phyloP scores from a whole-genome alignment of 495 filamentous ascomycete genomes.

The Xylaria bambusicola region DNA sequence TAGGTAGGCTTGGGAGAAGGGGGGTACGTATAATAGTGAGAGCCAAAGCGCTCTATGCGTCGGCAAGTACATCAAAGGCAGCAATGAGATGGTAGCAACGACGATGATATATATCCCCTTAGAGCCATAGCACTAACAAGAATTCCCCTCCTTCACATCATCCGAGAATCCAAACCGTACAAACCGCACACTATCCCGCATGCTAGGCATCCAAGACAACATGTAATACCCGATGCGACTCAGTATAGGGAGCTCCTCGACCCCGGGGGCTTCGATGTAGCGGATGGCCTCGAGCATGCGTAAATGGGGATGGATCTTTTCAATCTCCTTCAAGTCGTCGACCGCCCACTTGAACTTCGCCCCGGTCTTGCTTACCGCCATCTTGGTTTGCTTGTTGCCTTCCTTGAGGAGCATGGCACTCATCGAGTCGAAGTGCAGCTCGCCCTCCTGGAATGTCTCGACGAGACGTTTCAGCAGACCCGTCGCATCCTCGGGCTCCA shows the following conservation, averaged over 20 bases:
- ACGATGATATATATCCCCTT: too few relatives aligned
- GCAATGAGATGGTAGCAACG: too few relatives aligned
- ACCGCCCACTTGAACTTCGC: slow-evolving; percentile 16
- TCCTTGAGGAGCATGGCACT: not conserved
- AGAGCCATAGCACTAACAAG: too few relatives aligned
- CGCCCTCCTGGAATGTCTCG: slow-evolving; percentile 7
- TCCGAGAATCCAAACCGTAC: slow-evolving; percentile 10
- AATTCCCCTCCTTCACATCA: not conserved
- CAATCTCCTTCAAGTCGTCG: slow-evolving; percentile 11
- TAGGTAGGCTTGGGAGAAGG: too few relatives aligned
- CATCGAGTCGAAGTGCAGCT: slow-evolving; percentile 20
- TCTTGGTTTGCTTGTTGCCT: not conserved
- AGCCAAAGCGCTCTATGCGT: too few relatives aligned
- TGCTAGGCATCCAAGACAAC: slow-evolving; percentile 11
- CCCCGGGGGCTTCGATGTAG: slow-evolving; percentile 6
- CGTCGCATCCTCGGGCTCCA: slow-evolving; percentile 5
- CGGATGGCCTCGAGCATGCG: slow-evolving; percentile 7
- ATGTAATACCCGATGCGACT: slow-evolving; percentile 12
- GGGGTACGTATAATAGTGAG: too few relatives aligned
- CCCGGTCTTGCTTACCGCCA: slow-evolving; percentile 1
- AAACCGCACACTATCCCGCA: slow-evolving; percentile 5
- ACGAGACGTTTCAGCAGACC: slow-evolving; percentile 6
- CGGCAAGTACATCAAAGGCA: too few relatives aligned
- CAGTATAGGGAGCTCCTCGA: slow-evolving; percentile 10
- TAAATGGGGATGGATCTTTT: slow-evolving; percentile 9